phyloP scores from a whole-genome alignment of 2,329 filamentous ascomycete genomes.

The Diaporthe longicolla region DNA sequence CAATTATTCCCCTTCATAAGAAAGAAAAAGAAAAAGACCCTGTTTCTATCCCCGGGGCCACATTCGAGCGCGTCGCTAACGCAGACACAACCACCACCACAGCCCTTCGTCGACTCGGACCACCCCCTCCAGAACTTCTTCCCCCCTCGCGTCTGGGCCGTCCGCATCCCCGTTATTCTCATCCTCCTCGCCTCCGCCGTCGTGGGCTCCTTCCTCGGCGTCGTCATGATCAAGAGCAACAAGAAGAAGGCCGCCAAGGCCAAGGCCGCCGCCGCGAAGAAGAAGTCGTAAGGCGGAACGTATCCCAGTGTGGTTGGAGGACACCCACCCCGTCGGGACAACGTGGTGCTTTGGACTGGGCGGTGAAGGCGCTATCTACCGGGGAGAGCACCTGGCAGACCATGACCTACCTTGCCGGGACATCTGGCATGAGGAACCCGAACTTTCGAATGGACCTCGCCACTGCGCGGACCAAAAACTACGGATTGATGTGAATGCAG shows the following conservation, averaged over 20 bases:
- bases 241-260: slow-evolving; percentile 97
- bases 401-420: neutral
- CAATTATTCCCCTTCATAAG: slow-evolving; percentile 37
- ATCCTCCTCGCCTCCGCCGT: slow-evolving; percentile 92
- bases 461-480: neutral
- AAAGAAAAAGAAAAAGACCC: neutral
- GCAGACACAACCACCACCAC: slow-evolving; percentile 35
- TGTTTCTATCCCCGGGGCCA: neutral
- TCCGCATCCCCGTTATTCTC: slow-evolving; percentile 97
- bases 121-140: slow-evolving; percentile 96
- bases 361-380: neutral
- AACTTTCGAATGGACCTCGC: neutral
- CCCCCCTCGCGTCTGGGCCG: slow-evolving; percentile 97
- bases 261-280: slow-evolving; percentile 81
- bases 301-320: neutral
- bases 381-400: slow-evolving; percentile 11
- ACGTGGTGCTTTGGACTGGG: neutral
- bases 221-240: slow-evolving; percentile 99
- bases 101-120: slow-evolving; percentile 98
- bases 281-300: slow-evolving; percentile 78
- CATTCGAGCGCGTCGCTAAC: slow-evolving; percentile 32
- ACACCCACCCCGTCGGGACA: neutral
- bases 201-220: slow-evolving; percentile 93
- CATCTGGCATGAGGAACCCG: neutral
- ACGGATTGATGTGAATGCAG: neutral